A percentile compares a stretch with the other conserved stretches of the same genome.
Conservation (phyloP, 805 yeast species). For the Metschnikowia borealis region DNA sequence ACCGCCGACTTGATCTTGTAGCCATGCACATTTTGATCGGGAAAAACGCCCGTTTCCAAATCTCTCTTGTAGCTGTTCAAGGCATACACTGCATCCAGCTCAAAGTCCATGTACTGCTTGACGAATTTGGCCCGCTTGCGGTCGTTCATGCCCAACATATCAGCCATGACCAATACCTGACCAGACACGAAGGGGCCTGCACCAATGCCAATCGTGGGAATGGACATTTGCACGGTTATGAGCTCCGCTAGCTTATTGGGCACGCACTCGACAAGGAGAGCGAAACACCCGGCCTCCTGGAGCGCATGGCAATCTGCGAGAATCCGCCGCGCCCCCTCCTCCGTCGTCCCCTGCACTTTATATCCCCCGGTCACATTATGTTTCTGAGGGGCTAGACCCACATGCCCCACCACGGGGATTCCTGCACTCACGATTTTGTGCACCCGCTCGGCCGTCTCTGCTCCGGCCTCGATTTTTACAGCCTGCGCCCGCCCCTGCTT, state of each 20-base stretch:
- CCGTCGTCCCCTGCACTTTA: constrained; percentile 73
- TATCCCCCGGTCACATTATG: constrained; percentile 79
- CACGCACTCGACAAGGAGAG: constrained; percentile 78
- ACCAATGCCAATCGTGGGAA: constrained; percentile 95
- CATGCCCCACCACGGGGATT: constrained; percentile 86
- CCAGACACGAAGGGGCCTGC: constrained; percentile 85
- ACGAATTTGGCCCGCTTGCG: constrained; percentile 58
- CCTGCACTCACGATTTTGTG: constrained; percentile 60
- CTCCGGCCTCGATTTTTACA: constrained; percentile 83
- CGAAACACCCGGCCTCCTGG: constrained; percentile 72
- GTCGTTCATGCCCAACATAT: constrained; percentile 71
- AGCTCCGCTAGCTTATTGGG: constrained; percentile 67
- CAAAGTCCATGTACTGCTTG: constrained; percentile 57
- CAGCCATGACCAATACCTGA: constrained; percentile 86
- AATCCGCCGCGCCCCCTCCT: constrained; percentile 50
- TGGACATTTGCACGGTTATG: constrained; percentile 53
- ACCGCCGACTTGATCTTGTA: constrained; percentile 68
- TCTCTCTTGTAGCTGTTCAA: constrained; percentile 55
- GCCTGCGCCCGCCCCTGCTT: constrained; percentile 59
- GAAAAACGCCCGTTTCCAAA: constrained; percentile 54
- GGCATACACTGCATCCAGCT: constrained; percentile 46
- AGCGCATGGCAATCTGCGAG: constrained; percentile 64
- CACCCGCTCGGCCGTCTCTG: constrained; percentile 49
- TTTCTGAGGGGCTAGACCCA: constrained; percentile 90
- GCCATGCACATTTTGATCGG: constrained; percentile 56